Percentiles rank a stretch among this genome's conserved stretches.
Conservation (phyloP, 305 asterid genomes). For the Euphrasia arctica region DNA sequence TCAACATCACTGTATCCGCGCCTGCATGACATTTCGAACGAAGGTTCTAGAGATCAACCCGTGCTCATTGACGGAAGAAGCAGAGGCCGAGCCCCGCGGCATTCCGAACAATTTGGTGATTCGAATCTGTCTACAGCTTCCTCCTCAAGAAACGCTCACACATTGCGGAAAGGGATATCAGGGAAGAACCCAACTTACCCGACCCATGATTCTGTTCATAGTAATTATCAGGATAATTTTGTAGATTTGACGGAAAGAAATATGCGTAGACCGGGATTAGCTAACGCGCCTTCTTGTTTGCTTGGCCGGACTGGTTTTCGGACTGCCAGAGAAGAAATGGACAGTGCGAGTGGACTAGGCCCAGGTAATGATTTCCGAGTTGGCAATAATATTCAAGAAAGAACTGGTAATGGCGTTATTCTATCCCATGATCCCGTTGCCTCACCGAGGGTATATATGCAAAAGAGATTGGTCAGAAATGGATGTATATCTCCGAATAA, state of each 20-base stretch:
- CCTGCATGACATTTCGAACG: slow-evolving; percentile 26
- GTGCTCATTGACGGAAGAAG: slow-evolving; percentile 35
- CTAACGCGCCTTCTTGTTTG: slow-evolving; percentile 35
- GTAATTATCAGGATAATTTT: slow-evolving; percentile 10
- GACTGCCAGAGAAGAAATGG: slow-evolving; percentile 32
- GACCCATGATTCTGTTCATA: slow-evolving; percentile 31
- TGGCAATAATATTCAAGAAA: slow-evolving; percentile 27
- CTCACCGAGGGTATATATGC: slow-evolving; percentile 47
- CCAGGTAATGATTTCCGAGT: slow-evolving; percentile 26
- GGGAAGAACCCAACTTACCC: slow-evolving; percentile 34
- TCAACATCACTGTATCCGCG: slow-evolving; percentile 16
- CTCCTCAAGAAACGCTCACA: slow-evolving; percentile 34
- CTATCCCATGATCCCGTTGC: slow-evolving; percentile 30
- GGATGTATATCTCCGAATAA: slow-evolving; percentile 89
- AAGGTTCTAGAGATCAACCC: slow-evolving; percentile 33
- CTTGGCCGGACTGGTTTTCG: slow-evolving; percentile 19
- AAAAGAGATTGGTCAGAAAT: slow-evolving; percentile 74
- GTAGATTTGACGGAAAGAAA: slow-evolving; percentile 29
- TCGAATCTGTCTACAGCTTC: slow-evolving; percentile 25
- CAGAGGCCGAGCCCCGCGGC: slow-evolving; percentile 29
- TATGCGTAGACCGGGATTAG: slow-evolving; percentile 21
- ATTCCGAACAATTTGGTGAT: slow-evolving; percentile 27
- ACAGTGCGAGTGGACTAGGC: slow-evolving; percentile 26
- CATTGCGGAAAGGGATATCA: slow-evolving; percentile 32
- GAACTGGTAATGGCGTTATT: slow-evolving; percentile 32